phyloP scores from a whole-genome alignment of 2,329 filamentous ascomycete genomes.

The Sarocladiaceae sp. region DNA sequence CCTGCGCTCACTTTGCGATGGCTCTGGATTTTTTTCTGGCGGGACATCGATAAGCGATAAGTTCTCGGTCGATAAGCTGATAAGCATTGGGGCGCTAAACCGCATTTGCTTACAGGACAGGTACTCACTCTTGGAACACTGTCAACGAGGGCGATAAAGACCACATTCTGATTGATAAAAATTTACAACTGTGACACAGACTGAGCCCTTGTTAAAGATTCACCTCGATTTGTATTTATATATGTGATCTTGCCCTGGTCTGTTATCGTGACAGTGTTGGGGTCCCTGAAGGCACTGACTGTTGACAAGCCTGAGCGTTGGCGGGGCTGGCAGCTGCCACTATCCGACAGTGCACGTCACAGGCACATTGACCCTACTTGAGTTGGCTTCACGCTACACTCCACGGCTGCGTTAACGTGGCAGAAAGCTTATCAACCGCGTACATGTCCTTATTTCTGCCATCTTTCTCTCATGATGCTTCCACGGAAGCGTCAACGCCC shows the following conservation, averaged over 20 bases:
- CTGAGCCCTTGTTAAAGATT: no score
- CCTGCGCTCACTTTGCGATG: constrained; percentile 5
- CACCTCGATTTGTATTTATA: no score
- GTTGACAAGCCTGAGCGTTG: not conserved
- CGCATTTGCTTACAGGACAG: no score
- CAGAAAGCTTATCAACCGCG: not conserved
- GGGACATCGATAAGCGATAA: constrained; percentile 25
- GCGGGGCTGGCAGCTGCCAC: not conserved
- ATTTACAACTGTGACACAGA: no score
- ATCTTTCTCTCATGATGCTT: constrained; percentile 10
- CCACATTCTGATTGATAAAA: no score
- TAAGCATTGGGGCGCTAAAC: no score
- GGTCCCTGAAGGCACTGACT: no score
- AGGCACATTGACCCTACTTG: not conserved
- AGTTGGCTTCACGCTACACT: constrained; percentile 1
- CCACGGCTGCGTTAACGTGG: constrained; percentile 3
- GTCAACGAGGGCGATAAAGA: no score
- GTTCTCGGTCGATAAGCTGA: not conserved
- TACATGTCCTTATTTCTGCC: not conserved
- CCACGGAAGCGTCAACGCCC: constrained; percentile 12
- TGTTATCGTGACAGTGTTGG: no score
- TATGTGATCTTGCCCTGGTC: no score
- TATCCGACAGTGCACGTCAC: not conserved
- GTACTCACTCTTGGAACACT: no score
- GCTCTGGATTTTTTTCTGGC: constrained; percentile 28